These are phyloP conservation scores for Lizonia empirigonia DNA, from an alignment of 2,329 filamentous ascomycete species.

Conservation along the genomic window DNA sequence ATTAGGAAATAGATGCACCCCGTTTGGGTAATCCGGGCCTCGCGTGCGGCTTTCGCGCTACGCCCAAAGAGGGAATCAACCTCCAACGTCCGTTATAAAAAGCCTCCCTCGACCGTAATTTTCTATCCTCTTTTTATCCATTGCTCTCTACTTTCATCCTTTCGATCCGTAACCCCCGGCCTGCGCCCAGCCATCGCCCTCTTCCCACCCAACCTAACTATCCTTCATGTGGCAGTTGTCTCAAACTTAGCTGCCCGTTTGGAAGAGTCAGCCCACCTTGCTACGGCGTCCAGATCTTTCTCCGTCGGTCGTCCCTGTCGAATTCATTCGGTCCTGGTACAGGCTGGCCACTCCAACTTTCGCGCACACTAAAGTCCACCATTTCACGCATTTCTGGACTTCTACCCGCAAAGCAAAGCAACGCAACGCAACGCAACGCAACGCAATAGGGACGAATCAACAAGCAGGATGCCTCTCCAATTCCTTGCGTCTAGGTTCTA, in stretches of 20 bases:
- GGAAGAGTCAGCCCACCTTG: not conserved
- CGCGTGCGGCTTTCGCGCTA: too few relatives aligned
- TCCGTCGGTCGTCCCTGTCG: too few relatives aligned
- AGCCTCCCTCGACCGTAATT: too few relatives aligned
- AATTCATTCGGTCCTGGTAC: not conserved
- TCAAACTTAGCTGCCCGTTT: not conserved
- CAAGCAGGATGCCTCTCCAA: not conserved
- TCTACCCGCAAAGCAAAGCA: too few relatives aligned
- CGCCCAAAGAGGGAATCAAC: too few relatives aligned
- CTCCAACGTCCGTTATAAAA: too few relatives aligned
- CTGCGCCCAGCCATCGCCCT: not conserved
- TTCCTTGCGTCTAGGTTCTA: not conserved
- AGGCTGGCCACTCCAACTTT: not conserved
- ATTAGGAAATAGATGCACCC: too few relatives aligned
- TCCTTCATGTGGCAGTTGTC: not conserved
- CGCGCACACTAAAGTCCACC: not conserved
- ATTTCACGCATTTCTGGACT: not conserved
- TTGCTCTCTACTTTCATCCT: not conserved
- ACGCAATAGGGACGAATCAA: not conserved
- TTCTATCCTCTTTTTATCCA: too few relatives aligned
- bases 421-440: too few relatives aligned
- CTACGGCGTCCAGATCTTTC: not conserved
- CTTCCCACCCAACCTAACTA: not conserved
- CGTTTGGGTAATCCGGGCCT: too few relatives aligned
- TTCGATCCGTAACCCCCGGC: not conserved